These are phyloP conservation scores for Malus fusca DNA, from an alignment of 306 rosid species.

Conservation along the genomic window DNA sequence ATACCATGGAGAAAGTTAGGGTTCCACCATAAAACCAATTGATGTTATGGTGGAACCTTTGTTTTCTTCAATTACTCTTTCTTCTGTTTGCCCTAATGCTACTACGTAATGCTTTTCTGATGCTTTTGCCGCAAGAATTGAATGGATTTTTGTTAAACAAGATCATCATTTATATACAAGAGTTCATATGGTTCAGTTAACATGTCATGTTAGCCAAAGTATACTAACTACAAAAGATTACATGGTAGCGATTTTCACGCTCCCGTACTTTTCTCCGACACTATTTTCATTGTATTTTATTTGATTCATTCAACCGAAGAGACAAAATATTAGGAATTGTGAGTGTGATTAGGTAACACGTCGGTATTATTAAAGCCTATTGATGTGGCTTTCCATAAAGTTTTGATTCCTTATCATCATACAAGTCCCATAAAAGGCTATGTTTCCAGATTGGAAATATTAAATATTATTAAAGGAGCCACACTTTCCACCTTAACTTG, in stretches of 20 bases:
- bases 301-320: no score
- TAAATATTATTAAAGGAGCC: no score
- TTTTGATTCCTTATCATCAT: not conserved
- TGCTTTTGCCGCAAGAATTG: not conserved
- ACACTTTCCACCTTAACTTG: not conserved
- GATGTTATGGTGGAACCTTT: no score
- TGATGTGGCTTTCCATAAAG: not conserved
- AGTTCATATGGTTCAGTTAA: no score
- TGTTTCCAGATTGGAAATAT: not conserved
- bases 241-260: no score
- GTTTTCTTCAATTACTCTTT: no score
- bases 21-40: no score
- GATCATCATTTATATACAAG: no score
- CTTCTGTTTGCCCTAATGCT: not conserved
- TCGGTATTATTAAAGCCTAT: not conserved
- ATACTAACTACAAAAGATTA: no score
- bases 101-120: not conserved
- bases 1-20: fast-evolving
- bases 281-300: no score
- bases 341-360: not conserved
- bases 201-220: no score
- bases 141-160: not conserved
- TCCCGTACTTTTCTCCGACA: no score
- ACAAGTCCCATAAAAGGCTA: not conserved
- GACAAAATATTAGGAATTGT: not conserved